A percentile compares a stretch with the other conserved stretches of the same genome.
Evolutionary conservation across 148 eudicot genomes (phyloP).

Genomic region (Chenopodium album): DNA sequence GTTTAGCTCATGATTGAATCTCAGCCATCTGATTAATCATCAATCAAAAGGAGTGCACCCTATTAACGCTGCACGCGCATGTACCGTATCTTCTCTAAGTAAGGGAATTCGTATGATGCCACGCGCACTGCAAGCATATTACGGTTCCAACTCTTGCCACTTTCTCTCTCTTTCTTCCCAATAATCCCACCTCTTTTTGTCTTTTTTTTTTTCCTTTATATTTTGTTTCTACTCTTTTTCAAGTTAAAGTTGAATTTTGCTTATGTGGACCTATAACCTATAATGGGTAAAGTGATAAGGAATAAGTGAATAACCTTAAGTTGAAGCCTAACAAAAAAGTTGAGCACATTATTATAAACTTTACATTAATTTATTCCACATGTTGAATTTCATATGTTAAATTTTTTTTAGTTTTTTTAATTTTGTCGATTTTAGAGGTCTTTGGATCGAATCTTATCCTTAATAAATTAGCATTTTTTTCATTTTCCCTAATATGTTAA

Average conservation of each 20-base stretch:
- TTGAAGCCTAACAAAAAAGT: too few species aligned
- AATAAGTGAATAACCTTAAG: neutral
- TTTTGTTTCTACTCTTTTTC: too few species aligned
- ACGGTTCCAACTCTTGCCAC: neutral
- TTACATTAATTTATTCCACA: neutral
- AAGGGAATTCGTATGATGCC: neutral
- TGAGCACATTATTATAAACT: neutral
- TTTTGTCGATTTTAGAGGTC: too few species aligned
- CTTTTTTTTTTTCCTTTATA: too few species aligned
- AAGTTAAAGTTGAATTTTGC: neutral
- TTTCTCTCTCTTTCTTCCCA: neutral
- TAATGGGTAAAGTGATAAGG: neutral
- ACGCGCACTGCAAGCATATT: neutral
- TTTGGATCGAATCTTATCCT: too few species aligned
- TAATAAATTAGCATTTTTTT: too few species aligned
- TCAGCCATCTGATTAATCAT: neutral
- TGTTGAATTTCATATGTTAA: neutral
- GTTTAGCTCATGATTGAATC: neutral
- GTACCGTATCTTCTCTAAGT: neutral
- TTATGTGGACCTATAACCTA: neutral
- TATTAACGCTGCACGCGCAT: too few species aligned
- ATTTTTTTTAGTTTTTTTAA: too few species aligned
- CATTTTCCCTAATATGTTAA: too few species aligned
- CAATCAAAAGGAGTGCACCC: neutral
- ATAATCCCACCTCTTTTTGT: neutral